phyloP scores from a whole-genome alignment of 2,329 filamentous ascomycete species.

The Alternaria sp. region DNA sequence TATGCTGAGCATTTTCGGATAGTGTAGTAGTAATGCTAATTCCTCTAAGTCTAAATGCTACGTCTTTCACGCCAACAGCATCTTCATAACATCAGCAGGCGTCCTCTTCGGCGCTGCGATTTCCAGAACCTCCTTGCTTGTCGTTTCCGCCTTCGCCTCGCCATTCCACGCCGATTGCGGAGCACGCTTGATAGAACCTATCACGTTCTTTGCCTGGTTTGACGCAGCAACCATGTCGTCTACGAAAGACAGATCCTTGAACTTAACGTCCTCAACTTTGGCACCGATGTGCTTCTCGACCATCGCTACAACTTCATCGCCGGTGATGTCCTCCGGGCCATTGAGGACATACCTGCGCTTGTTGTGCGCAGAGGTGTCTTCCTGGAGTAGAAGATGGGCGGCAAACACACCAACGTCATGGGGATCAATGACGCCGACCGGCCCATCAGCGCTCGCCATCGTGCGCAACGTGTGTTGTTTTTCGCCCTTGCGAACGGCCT shows the following conservation, averaged over 20 bases:
- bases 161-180: conserved; percentile 13
- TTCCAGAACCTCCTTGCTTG: conserved; percentile 23
- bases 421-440: conserved; percentile 20
- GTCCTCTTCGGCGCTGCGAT: conserved; percentile 15
- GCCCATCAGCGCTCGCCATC: not conserved
- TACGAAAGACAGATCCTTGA: conserved; percentile 17
- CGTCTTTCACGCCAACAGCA: not conserved
- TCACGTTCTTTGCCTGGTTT: conserved; percentile 15
- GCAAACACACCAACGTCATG: conserved; percentile 22
- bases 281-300: conserved; percentile 18
- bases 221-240: conserved; percentile 12
- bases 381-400: conserved; percentile 16
- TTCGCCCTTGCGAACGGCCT: conserved; percentile 3
- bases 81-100: not conserved
- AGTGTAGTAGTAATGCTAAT: not conserved
- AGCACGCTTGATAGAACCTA: conserved; percentile 15
- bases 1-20: not conserved
- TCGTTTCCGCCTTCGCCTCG: conserved; percentile 13
- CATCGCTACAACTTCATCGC: conserved; percentile 16
- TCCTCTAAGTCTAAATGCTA: not conserved
- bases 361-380: conserved; percentile 16
- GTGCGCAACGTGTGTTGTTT: conserved; percentile 13
- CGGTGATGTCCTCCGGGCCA: conserved; percentile 22
- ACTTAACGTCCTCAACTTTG: conserved; percentile 19
- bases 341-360: conserved; percentile 21